A percentile compares a stretch with the other conserved stretches of the same genome.
phyloP scores from a whole-genome alignment of 2,329 filamentous ascomycete species.

The Penicillium freii region DNA sequence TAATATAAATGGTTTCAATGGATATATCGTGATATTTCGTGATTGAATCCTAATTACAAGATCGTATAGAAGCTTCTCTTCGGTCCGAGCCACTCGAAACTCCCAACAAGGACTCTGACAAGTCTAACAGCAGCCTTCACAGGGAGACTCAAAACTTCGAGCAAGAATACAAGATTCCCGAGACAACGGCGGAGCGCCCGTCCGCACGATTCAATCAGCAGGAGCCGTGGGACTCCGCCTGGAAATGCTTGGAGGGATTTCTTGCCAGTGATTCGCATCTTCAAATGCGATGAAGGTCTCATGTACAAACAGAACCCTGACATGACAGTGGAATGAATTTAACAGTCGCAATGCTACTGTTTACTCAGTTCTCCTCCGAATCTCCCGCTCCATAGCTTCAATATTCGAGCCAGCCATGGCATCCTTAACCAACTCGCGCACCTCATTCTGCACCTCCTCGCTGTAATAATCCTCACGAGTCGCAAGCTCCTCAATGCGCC shows the following conservation, averaged over 20 bases:
- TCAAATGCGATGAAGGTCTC: neutral
- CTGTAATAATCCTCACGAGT: slow-evolving; percentile 78
- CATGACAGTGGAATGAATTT: neutral
- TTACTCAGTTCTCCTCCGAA: slow-evolving; percentile 62
- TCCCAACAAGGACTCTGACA: neutral
- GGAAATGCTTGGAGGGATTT: neutral
- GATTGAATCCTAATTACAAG: slow-evolving; percentile 2
- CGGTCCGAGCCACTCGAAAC: neutral
- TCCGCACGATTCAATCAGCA: neutral
- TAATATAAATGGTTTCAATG: neutral
- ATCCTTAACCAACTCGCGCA: slow-evolving; percentile 77
- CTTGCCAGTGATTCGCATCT: neutral
- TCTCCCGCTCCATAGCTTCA: slow-evolving; percentile 60
- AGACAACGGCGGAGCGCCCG: neutral
- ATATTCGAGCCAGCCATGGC: slow-evolving; percentile 67
- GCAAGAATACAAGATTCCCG: neutral
- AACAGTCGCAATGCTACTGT: neutral
- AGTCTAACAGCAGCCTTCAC: neutral
- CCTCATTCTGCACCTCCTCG: slow-evolving; percentile 72
- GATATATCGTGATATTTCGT: slow-evolving; percentile 1
- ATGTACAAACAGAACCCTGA: neutral
- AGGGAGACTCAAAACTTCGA: neutral
- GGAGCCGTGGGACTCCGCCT: neutral
- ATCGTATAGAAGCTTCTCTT: neutral
- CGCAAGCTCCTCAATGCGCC: slow-evolving; percentile 85